A percentile compares a stretch with the other conserved stretches of the same genome.
These are phyloP conservation scores for Umbilicaria muhlenbergii DNA, from an alignment of 495 filamentous ascomycete genomes.

Conservation along the genomic window DNA sequence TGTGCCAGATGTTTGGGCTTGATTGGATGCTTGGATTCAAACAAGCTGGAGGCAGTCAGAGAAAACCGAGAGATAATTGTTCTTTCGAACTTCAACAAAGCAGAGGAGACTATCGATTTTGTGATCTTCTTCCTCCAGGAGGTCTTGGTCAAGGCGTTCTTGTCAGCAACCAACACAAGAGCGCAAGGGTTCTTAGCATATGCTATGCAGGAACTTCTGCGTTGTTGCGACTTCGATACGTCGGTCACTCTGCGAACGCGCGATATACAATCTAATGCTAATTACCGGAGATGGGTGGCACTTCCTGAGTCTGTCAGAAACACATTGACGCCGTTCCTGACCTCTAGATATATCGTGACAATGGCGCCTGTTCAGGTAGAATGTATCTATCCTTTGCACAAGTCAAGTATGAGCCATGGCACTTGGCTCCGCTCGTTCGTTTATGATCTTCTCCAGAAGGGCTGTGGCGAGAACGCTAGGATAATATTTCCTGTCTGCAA, in stretches of 20 bases:
- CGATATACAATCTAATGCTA: conserved; percentile 32
- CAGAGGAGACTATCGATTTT: conserved; percentile 73
- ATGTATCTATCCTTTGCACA: conserved; percentile 65
- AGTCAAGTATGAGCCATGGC: conserved; percentile 43
- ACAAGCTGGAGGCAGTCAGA: conserved; percentile 64
- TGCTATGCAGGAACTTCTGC: conserved; percentile 83
- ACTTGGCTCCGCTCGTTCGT: conserved; percentile 69
- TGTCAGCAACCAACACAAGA: conserved; percentile 71
- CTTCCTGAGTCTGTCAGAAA: conserved; percentile 61
- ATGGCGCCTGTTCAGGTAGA: conserved; percentile 29
- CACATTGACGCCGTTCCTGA: conserved; percentile 69
- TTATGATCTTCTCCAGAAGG: conserved; percentile 63
- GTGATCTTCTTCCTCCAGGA: conserved; percentile 71
- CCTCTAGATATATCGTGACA: conserved; percentile 61
- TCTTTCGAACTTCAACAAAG: conserved; percentile 65
- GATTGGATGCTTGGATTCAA: conserved; percentile 83
- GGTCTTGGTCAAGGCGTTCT: conserved; percentile 78
- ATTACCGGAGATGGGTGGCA: conserved; percentile 55
- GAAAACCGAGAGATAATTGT: conserved; percentile 69
- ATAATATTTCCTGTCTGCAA: conserved; percentile 67
- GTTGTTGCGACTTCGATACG: conserved; percentile 50
- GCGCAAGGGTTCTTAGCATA: conserved; percentile 82
- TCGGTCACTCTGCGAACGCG: conserved; percentile 37
- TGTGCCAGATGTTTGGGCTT: conserved; percentile 69
- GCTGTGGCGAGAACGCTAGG: conserved; percentile 47